phyloP scores from a whole-genome alignment of 306 rosid species.

The Castanea sativa region DNA sequence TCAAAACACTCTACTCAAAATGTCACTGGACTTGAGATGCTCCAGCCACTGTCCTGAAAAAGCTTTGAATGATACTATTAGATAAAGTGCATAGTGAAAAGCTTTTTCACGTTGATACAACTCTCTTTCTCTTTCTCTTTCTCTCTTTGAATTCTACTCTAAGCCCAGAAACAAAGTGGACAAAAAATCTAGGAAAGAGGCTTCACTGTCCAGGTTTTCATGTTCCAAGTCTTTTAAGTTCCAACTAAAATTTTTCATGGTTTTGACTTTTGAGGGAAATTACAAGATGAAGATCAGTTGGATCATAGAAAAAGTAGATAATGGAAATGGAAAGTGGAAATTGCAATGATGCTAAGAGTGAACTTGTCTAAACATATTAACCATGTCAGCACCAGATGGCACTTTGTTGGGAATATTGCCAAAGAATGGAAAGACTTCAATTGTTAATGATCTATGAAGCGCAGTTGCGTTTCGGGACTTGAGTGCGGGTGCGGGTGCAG shows the following conservation, averaged over 20 bases:
- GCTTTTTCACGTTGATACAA: neutral
- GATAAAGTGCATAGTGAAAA: constrained; percentile 9
- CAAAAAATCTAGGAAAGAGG: constrained; percentile 1
- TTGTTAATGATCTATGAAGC: constrained; percentile 3
- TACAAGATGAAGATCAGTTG: neutral
- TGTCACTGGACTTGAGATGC: no score
- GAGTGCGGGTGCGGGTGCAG: no score
- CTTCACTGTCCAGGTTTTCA: neutral
- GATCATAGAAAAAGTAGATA: neutral
- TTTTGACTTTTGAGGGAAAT: neutral
- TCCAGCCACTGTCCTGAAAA: neutral
- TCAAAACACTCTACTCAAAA: no score
- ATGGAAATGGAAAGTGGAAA: constrained; percentile 21
- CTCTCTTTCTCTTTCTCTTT: constrained; percentile 4
- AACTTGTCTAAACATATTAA: constrained; percentile 17
- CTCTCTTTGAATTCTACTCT: constrained; percentile 8
- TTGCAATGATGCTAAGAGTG: constrained; percentile 17
- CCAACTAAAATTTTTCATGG: neutral
- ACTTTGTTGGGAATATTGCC: constrained; percentile 23
- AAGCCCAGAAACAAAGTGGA: neutral
- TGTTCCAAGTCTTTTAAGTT: neutral
- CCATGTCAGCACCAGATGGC: constrained; percentile 19
- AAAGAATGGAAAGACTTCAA: constrained; percentile 9
- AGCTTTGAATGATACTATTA: constrained; percentile 22
- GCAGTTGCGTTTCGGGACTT: no score